Evolutionary conservation across 345 rosid species (phyloP), one percentile per base, ranked within the genome.

Genomic region (Raphanus sativus): DNA sequence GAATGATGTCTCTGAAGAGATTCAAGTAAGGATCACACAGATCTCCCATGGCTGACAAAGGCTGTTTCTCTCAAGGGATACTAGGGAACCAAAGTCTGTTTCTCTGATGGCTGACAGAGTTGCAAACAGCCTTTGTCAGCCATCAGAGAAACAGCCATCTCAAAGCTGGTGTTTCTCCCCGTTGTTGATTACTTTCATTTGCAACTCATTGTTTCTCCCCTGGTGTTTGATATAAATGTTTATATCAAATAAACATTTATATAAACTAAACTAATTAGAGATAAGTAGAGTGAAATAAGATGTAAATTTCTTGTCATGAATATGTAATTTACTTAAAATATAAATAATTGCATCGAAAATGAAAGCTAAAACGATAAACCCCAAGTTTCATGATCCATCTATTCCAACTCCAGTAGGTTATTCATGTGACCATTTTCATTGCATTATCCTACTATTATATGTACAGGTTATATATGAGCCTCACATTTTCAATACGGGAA

Each of bases 51-150:
- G 97, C 97, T 0, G 94, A 87, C 42, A 91, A 70, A 1, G 97
- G 96, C 82, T 90, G 98, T 36, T 89, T 78, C n/a, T 94, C 96
- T 97, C 97, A 91, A 0, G 93, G 94, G 32, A 91, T 85, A 76
- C 91, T 94, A 0, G 97, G 98, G 79, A 94, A 94, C 98, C 96
- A 21, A 21, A 21, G 21, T 21, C 21, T 21, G 21, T 21, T 21
- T 21, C 21, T 21, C 21, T 21, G 21, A 21, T 21, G 21, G 21
- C 21, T 21, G 21, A 21, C 21, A 21, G 21, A 21, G 21, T 21
- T 21, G 21, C 21, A 21, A 21, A 21, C 21, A 21, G 21, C 21
- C 21, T 21, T 21, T 21, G 21, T 21, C 21, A 21, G 21, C 21
- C 21, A 21, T 21, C 21, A 21, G 21, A 21, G 1, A 21, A 21